Percentiles rank a stretch among this genome's conserved stretches.
Conservation (phyloP, 441 rosid species). For the Corymbia citriodora region DNA sequence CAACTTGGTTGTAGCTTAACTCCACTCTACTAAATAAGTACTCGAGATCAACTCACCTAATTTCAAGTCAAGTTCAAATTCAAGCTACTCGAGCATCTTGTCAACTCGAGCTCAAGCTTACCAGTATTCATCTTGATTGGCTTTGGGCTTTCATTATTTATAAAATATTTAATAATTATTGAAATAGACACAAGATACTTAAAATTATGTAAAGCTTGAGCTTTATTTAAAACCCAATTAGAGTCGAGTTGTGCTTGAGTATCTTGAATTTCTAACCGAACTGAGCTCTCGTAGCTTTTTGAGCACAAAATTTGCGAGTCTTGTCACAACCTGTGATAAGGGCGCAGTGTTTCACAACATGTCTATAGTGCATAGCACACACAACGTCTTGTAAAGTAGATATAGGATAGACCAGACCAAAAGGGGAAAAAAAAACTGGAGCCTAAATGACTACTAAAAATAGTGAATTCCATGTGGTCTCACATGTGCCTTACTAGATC, state of each 20-base stretch:
- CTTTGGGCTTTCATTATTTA: neutral
- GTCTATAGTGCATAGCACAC: fast-evolving
- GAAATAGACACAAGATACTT: neutral
- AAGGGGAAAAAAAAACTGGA: fast-evolving
- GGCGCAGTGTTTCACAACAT: fast-evolving
- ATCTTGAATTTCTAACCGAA: fast-evolving
- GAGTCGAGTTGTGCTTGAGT: fast-evolving
- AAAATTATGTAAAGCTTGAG: neutral
- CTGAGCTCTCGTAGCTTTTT: neutral
- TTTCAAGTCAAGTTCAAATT: neutral
- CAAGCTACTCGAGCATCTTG: neutral
- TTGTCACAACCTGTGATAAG: fast-evolving
- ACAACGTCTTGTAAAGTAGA: fast-evolving
- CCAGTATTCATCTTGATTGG: neutral
- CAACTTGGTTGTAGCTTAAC: fast-evolving
- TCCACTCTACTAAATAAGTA: neutral
- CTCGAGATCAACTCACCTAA: neutral
- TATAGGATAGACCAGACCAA: too few relatives aligned
- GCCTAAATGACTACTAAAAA: too few relatives aligned
- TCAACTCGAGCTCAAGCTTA: fast-evolving
- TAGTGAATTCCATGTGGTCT: neutral
- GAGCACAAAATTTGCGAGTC: neutral
- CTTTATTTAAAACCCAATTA: too few relatives aligned
- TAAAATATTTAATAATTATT: too few relatives aligned
- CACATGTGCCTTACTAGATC: neutral